Base-by-base conservation (phyloP, 768 basidiomycete genomes). In the Pleurotus ostreatus region DNA sequence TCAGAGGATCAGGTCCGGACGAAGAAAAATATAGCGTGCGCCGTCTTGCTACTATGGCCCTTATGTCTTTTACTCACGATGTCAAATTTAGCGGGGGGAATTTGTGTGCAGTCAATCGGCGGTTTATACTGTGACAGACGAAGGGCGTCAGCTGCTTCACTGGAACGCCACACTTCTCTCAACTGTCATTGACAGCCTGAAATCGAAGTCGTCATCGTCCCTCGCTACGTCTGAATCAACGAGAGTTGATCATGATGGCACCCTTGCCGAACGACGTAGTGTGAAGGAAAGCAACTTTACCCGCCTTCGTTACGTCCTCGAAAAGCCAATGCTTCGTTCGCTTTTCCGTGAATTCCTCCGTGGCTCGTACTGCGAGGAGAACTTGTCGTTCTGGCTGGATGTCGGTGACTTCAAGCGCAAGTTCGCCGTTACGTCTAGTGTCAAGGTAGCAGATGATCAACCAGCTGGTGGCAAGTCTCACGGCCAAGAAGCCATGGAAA, bases 331-430 rank as follows among this genome's bases (percentile, higher is more conserved):
- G 26, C 76, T 95, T 34, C 85, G 97, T 11, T 82, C 84, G 2
- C 75, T 98, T 51, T 99, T 99, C 81, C 86, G 97, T 57, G 97
- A 98, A 61, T 96, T 94, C 76, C 72, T 99, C 55, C 83, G 92
- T 37, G 80, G 84, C 55, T 98, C 98, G 70, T 98, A 97, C 69
- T 98, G 93, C 74, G 97, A 99, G 68, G 97, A 99, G 77, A 99
- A 99, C 69, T 74, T 99, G 61, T 88, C 89, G 45, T 99, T 98
- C 75, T 99, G 94, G 91, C 70, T 98, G 55, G 97, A 99, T 66
- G 95, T 98, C 2, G 83, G 93, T 68, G 97, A 99, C 69, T 97
- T 99, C 77, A 95, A 94, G 74, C 84, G 88, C 65, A 89, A 94
- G 68, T 99, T 99, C 75, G 86, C 84, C 65, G 97, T 94, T 55